phyloP scores from a whole-genome alignment of 352 stramenopile genomes.

The Globisporangium takayamanum region DNA sequence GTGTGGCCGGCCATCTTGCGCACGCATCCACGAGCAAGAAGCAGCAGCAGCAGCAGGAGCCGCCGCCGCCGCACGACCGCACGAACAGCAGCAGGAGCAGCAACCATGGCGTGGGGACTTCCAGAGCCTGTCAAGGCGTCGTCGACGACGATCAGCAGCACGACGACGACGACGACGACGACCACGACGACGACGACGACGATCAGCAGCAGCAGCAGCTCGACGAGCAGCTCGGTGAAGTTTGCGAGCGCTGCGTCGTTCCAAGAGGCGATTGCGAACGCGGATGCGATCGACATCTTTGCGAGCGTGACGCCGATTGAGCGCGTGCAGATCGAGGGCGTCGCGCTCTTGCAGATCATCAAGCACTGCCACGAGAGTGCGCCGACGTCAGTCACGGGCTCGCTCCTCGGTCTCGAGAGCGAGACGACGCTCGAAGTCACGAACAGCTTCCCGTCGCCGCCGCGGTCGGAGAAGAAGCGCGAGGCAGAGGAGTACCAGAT shows the following conservation, averaged over 20 bases:
- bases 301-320: constrained; percentile 59
- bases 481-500: constrained; percentile 94
- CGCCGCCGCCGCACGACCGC: constrained; percentile 13
- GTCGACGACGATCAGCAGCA: constrained; percentile 19
- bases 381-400: constrained; percentile 91
- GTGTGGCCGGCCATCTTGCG: too few species aligned
- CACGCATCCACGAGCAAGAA: not conserved
- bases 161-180: constrained; percentile 16
- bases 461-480: constrained; percentile 69
- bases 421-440: constrained; percentile 92
- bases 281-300: constrained; percentile 65
- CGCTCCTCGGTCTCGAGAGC: constrained; percentile 93
- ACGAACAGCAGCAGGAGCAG: constrained; percentile 1
- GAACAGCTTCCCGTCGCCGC: constrained; percentile 95
- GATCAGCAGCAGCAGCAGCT: not conserved
- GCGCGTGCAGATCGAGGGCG: constrained; percentile 69
- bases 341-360: constrained; percentile 92
- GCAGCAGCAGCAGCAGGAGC: constrained; percentile 4
- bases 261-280: constrained; percentile 15
- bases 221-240: constrained; percentile 11
- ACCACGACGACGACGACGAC: constrained; percentile 10
- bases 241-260: constrained; percentile 10
- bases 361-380: constrained; percentile 98
- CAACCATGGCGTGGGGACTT: constrained; percentile 57
- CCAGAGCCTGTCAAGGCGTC: constrained; percentile 20